Percentiles rank a stretch among this genome's conserved stretches.
Evolutionary conservation across 2,329 filamentous ascomycete genomes (phyloP).

Genomic region (Botrytis fabae): DNA sequence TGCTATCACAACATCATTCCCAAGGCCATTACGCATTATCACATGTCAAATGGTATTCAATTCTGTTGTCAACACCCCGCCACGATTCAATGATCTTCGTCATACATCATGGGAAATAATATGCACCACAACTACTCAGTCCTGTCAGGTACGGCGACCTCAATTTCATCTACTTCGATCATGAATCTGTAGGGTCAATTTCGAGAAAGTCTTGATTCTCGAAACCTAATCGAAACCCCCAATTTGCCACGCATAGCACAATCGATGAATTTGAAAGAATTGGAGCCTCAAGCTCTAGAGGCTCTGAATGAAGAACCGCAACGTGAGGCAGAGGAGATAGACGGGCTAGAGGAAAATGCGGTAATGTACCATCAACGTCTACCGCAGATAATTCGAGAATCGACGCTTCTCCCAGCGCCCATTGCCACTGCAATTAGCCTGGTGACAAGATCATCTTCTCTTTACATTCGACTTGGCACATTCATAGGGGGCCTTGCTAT

Average conservation of each 20-base stretch:
- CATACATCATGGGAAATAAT: not conserved
- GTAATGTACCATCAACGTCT: not conserved
- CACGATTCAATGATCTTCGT: constrained; percentile 1
- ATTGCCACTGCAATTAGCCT: constrained; percentile 61
- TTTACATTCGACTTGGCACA: constrained; percentile 46
- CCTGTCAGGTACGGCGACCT: not conserved
- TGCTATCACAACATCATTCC: constrained; percentile 1
- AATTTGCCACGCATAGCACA: not conserved
- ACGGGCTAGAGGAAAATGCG: not conserved
- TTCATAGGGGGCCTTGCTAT: constrained; percentile 43
- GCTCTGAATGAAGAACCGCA: not conserved
- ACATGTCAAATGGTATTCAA: constrained; percentile 11
- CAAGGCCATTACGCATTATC: constrained; percentile 5
- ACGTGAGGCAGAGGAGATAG: not conserved
- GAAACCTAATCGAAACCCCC: not conserved
- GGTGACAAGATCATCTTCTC: constrained; percentile 58
- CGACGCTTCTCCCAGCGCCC: constrained; percentile 57
- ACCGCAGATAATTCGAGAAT: constrained; percentile 25
- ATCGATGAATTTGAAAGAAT: constrained; percentile 1
- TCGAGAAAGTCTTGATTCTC: not conserved
- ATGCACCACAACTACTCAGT: not conserved
- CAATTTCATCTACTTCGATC: not conserved
- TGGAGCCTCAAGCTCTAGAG: not conserved
- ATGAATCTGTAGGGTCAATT: not conserved
- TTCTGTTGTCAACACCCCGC: not conserved